phyloP scores from a whole-genome alignment of 2,329 filamentous ascomycete species.

The Aspergillus japonicus region DNA sequence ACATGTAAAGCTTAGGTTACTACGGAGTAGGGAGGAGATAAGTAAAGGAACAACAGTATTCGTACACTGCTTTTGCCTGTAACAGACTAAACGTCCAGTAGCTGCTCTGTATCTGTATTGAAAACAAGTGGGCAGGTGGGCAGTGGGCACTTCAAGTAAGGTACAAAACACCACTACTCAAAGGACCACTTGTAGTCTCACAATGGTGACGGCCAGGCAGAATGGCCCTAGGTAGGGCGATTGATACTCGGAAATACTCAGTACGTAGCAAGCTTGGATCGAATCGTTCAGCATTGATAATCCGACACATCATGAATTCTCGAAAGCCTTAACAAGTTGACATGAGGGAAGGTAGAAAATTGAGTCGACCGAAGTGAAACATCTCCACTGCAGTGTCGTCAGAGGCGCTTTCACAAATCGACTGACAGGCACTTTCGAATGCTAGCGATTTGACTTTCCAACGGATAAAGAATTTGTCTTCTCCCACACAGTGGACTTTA shows the following conservation, averaged over 20 bases:
- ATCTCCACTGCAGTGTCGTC: constrained; percentile 2
- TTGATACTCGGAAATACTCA: not conserved
- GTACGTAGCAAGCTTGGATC: not conserved
- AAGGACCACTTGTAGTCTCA: no score
- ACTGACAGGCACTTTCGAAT: not conserved
- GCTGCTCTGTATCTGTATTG: no score
- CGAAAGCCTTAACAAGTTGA: not conserved
- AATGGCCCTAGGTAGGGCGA: not conserved
- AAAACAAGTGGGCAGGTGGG: not conserved
- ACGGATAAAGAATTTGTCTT: not conserved
- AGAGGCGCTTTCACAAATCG: constrained; percentile 1
- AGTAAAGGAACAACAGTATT: no score
- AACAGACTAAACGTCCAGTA: not conserved
- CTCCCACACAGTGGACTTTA: not conserved
- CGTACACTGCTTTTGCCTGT: not conserved
- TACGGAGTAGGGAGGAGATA: not conserved
- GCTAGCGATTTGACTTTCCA: not conserved
- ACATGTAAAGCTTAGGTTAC: not conserved
- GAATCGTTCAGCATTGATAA: not conserved
- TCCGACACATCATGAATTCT: not conserved
- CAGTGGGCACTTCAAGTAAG: not conserved
- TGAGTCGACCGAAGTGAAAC: not conserved
- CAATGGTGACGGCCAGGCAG: no score
- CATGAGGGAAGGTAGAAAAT: not conserved
- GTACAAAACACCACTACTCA: not conserved